Conservation (phyloP, 2,329 filamentous ascomycete species). For the Myriosclerotinia duriaeana region DNA sequence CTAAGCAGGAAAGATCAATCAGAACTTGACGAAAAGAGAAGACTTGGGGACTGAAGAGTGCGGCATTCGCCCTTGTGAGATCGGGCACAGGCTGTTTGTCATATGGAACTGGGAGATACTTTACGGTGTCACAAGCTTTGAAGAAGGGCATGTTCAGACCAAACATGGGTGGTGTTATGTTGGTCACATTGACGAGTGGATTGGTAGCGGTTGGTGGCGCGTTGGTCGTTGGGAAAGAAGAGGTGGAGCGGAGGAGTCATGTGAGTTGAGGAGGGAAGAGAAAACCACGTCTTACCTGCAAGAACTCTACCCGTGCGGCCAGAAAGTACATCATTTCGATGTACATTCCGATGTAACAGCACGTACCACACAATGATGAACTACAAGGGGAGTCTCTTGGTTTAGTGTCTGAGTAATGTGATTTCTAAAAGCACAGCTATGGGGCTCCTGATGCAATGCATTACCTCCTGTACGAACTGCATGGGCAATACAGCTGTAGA, state of each 20-base stretch:
- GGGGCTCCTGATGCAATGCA: neutral
- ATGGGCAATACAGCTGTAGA: too few species aligned
- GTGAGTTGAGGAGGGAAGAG: neutral
- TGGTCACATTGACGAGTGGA: constrained; percentile 17
- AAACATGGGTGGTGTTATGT: constrained; percentile 1
- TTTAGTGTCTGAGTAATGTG: too few species aligned
- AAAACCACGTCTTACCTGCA: neutral
- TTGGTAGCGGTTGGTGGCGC: constrained; percentile 30
- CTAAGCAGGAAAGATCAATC: constrained; percentile 34
- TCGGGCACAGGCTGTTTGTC: constrained; percentile 48
- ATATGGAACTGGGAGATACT: constrained; percentile 51
- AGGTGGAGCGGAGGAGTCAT: constrained; percentile 22
- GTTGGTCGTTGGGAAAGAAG: constrained; percentile 30
- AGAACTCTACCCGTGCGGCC: too few species aligned
- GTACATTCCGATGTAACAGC: too few species aligned
- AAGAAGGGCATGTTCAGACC: neutral
- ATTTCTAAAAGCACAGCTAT: too few species aligned
- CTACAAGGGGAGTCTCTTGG: too few species aligned
- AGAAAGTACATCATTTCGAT: too few species aligned
- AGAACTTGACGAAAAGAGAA: constrained; percentile 41
- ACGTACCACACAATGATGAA: too few species aligned
- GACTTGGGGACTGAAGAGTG: constrained; percentile 35
- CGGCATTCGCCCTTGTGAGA: constrained; percentile 43
- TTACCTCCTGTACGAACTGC: neutral
- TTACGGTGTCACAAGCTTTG: constrained; percentile 44